Percentiles rank a stretch among this genome's conserved stretches.
These are phyloP conservation scores for Teunomyces funiuensis DNA, from an alignment of 805 yeast genomes.

Conservation along the genomic window DNA sequence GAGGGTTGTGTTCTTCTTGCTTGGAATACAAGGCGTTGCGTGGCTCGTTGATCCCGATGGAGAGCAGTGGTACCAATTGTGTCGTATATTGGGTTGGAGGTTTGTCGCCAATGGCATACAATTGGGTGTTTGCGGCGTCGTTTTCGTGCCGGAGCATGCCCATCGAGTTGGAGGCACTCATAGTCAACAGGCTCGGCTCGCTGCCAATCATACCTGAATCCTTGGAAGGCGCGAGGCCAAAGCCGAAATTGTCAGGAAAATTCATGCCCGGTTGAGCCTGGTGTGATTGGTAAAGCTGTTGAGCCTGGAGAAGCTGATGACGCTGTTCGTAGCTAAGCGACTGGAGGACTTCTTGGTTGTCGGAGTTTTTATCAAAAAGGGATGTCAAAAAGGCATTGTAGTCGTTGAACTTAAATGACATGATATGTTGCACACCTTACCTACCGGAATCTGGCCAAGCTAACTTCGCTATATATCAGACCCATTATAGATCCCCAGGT, in stretches of 20 bases:
- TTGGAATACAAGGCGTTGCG: conserved; percentile 17
- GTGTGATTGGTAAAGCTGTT: conserved; percentile 4
- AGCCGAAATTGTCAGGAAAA: conserved; percentile 26
- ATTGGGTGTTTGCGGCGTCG: not conserved
- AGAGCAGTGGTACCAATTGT: conserved; percentile 3
- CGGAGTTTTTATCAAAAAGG: conserved; percentile 20
- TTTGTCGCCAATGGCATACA: not conserved
- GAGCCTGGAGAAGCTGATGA: conserved; percentile 4
- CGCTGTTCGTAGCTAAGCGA: conserved; percentile 1
- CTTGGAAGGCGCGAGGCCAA: conserved; percentile 13
- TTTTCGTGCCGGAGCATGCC: conserved; percentile 1
- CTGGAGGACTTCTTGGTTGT: conserved; percentile 2
- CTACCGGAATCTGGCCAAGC: not conserved
- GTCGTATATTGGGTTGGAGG: conserved; percentile 1
- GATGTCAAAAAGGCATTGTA: conserved; percentile 29
- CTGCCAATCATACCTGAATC: not conserved
- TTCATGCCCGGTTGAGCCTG: conserved; percentile 6
- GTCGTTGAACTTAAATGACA: conserved; percentile 31
- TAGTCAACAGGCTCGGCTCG: conserved; percentile 1
- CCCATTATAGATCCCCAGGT: conserved; percentile 3
- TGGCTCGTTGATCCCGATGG: conserved; percentile 4
- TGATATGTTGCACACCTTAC: conserved; percentile 8
- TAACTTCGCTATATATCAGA: conserved; percentile 5
- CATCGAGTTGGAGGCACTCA: conserved; percentile 4
- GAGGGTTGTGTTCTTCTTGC: conserved; percentile 20